Evolutionary conservation across 495 filamentous ascomycete genomes (phyloP).

Genomic region (Penicillium pulvis): DNA sequence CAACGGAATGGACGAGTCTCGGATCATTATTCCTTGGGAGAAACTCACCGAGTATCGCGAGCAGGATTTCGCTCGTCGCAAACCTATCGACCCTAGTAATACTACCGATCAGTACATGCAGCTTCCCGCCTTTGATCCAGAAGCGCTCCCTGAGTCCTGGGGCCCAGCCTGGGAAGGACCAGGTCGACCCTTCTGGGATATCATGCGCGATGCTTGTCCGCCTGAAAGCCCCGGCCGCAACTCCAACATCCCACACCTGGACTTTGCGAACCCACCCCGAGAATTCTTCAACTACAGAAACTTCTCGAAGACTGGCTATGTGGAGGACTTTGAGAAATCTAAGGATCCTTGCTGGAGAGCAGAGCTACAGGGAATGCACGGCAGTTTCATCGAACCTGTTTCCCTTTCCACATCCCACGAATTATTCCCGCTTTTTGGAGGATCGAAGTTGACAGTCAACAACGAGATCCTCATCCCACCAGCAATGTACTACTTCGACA

Average conservation of each 20-base stretch:
- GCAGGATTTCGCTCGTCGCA: not conserved
- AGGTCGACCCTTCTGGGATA: not conserved
- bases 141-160: not conserved
- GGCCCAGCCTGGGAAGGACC: not conserved
- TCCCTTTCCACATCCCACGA: not conserved
- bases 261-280: not conserved
- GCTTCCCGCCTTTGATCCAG: not conserved
- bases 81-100: not conserved
- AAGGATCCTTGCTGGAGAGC: not conserved
- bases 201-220: not conserved
- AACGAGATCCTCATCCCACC: not conserved
- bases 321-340: not conserved
- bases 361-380: not conserved
- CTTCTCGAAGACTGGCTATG: not conserved
- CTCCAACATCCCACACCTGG: not conserved
- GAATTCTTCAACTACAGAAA: not conserved
- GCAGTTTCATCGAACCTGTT: not conserved
- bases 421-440: not conserved
- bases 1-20: slow-evolving; percentile 1
- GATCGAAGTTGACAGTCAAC: not conserved
- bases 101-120: not conserved
- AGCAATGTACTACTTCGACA: not conserved
- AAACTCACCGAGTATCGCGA: not conserved
- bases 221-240: not conserved
- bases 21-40: not conserved